Conservation (phyloP, 192 early-diverging fungal genomes). For the Rhizophagus sp. region DNA sequence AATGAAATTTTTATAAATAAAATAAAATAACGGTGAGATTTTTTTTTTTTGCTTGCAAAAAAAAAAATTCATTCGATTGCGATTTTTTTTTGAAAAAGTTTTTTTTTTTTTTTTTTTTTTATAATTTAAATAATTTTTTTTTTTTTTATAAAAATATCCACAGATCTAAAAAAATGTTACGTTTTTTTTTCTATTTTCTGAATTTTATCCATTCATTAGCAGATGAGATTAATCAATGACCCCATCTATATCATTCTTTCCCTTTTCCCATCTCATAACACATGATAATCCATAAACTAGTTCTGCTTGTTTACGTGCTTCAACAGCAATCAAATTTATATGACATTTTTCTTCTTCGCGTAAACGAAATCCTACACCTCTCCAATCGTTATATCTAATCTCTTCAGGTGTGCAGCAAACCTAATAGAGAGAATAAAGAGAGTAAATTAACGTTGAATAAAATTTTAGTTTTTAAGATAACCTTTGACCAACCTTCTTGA, state of each 20-base stretch:
- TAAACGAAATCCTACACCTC: constrained; percentile 52
- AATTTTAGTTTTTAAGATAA: neutral
- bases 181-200: no score
- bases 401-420: neutral
- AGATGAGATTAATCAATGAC: neutral
- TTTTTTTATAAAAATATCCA: no score
- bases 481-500: constrained; percentile 34
- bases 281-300: constrained; percentile 53
- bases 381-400: constrained; percentile 46
- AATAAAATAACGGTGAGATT: no score
- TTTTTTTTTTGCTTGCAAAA: no score
- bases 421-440: neutral
- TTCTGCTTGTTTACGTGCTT: constrained; percentile 57
- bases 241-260: neutral
- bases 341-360: constrained; percentile 62
- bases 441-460: constrained; percentile 33
- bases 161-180: no score
- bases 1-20: no score
- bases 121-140: no score
- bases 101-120: no score
- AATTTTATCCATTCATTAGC: no score
- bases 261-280: constrained; percentile 37
- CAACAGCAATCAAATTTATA: constrained; percentile 52
- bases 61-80: no score
- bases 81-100: no score